Conservation (phyloP, 805 yeast genomes). For the Metschnikowia orientalis region DNA sequence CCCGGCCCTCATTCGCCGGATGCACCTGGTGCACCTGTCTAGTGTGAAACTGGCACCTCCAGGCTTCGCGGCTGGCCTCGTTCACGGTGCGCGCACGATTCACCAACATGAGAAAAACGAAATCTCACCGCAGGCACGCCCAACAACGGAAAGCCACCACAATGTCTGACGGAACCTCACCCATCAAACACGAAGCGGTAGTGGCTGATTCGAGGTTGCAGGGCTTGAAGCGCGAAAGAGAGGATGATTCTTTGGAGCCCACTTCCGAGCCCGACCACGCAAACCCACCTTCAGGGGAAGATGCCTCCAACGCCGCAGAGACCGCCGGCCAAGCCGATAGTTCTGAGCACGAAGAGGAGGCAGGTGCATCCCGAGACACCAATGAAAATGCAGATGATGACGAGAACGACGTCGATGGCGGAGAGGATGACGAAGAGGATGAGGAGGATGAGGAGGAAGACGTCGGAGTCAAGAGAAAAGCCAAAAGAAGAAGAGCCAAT, state of each 20-base stretch:
- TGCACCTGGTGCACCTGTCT: no score
- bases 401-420: constrained; percentile 43
- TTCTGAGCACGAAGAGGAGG: constrained; percentile 16
- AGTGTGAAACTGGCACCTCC: no score
- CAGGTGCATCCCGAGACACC: constrained; percentile 5
- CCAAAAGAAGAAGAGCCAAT: constrained; percentile 54
- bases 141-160: constrained; percentile 2
- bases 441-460: constrained; percentile 52
- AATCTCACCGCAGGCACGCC: constrained; percentile 6
- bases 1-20: no score
- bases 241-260: constrained; percentile 4
- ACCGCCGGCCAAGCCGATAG: constrained; percentile 16
- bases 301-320: constrained; percentile 4
- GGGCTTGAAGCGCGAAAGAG: constrained; percentile 12
- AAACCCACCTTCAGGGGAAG: not conserved
- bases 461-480: constrained; percentile 43
- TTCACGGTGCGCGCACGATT: constrained; percentile 10
- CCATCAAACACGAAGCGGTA: not conserved
- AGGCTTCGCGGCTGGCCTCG: no score
- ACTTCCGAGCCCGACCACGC: not conserved
- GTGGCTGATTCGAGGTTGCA: constrained; percentile 1
- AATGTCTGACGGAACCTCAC: constrained; percentile 10
- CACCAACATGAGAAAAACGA: constrained; percentile 6
- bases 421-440: constrained; percentile 45
- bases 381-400: constrained; percentile 11